These are phyloP conservation scores for Lunasporangiospora selenospora DNA, from an alignment of 192 early-diverging fungal genomes.

Conservation along the genomic window DNA sequence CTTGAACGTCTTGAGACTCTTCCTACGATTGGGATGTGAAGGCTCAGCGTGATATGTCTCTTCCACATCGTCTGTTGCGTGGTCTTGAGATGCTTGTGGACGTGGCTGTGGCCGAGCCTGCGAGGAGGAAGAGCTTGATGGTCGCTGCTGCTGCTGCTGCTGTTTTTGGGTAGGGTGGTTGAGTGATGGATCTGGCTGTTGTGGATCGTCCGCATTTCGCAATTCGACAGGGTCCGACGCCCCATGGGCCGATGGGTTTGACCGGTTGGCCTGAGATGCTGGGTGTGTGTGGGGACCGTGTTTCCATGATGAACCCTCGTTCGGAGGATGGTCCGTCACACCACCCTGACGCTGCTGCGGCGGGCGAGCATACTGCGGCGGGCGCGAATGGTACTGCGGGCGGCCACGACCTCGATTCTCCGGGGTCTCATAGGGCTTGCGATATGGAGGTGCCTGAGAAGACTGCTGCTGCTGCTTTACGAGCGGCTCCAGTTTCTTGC, in stretches of 20 bases:
- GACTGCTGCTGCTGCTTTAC: neutral
- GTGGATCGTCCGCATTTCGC: neutral
- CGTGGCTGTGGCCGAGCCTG: conserved; percentile 11
- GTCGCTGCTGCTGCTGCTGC: conserved; percentile 5
- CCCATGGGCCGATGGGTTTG: neutral
- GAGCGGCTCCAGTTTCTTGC: conserved; percentile 1
- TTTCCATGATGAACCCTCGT: too few relatives aligned
- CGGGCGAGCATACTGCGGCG: neutral
- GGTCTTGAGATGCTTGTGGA: neutral
- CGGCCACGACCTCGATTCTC: neutral
- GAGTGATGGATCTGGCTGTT: neutral
- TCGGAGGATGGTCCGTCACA: too few relatives aligned
- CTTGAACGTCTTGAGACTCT: neutral
- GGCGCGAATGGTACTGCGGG: neutral
- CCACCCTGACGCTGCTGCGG: neutral
- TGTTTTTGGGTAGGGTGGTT: neutral
- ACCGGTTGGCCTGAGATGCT: neutral
- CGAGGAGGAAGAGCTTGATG: neutral
- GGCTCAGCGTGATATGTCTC: conserved; percentile 4
- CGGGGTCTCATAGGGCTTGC: neutral
- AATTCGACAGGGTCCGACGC: neutral
- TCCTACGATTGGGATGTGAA: neutral
- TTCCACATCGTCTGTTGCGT: too few relatives aligned
- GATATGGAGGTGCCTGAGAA: neutral
- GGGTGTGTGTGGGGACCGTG: neutral